phyloP scores from a whole-genome alignment of 2,329 filamentous ascomycete genomes.

The Nemania sp. region DNA sequence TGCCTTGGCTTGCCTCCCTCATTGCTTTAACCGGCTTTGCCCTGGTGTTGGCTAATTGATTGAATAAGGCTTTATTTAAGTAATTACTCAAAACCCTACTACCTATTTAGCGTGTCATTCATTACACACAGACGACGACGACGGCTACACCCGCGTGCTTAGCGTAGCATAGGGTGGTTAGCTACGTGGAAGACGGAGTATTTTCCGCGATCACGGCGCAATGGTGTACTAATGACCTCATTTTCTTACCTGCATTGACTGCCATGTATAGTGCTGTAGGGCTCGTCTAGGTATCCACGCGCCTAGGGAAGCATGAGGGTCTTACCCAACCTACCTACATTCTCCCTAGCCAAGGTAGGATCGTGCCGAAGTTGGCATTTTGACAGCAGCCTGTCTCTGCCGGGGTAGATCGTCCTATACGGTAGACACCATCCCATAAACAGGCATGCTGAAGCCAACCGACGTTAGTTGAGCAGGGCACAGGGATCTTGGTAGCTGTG shows the following conservation, averaged over 20 bases:
- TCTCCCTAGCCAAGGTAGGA: neutral
- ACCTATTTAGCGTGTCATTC: neutral
- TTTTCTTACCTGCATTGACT: neutral
- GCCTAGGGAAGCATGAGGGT: conserved; percentile 5
- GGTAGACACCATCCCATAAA: neutral
- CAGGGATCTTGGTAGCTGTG: neutral
- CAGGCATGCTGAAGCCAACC: neutral
- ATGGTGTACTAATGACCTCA: neutral
- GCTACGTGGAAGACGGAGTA: too few species aligned
- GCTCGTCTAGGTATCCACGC: conserved; percentile 15
- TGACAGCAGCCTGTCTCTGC: neutral
- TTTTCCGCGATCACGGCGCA: neutral
- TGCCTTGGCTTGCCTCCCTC: too few species aligned
- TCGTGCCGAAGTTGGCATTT: neutral
- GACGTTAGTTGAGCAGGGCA: neutral
- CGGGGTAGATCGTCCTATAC: neutral
- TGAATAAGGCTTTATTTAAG: too few species aligned
- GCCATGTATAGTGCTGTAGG: neutral
- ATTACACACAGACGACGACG: neutral
- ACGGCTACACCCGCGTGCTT: neutral
- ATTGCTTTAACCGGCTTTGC: neutral
- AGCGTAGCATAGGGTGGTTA: too few species aligned
- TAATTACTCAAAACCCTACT: too few species aligned
- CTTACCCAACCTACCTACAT: conserved; percentile 3
- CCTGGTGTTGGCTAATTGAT: neutral